Evolutionary conservation across 305 asterid species (phyloP).

Genomic region (Fraxinus xanthoxyloides): DNA sequence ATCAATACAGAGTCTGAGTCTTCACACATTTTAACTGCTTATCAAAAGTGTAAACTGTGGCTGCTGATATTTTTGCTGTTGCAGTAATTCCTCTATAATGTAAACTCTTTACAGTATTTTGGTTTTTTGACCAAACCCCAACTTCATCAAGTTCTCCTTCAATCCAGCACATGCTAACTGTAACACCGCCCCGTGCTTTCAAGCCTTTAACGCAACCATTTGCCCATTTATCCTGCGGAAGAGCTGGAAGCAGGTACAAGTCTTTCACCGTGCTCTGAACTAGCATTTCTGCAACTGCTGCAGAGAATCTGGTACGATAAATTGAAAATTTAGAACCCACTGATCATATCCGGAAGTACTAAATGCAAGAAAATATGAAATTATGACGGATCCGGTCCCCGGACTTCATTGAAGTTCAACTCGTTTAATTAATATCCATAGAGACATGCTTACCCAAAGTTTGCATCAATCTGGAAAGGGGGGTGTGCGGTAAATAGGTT

Average conservation of each 20-base stretch:
- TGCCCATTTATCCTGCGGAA: conserved; percentile 67
- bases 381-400: neutral
- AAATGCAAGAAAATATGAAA: neutral
- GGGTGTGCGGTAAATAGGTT: conserved; percentile 84
- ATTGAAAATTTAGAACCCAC: neutral
- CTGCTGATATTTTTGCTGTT: conserved; percentile 35
- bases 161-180: conserved; percentile 61
- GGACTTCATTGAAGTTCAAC: neutral
- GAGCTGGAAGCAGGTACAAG: conserved; percentile 69
- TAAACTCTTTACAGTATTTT: conserved; percentile 32
- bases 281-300: conserved; percentile 81
- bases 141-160: conserved; percentile 59
- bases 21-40: conserved; percentile 46
- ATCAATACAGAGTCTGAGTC: conserved; percentile 20
- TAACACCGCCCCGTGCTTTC: conserved; percentile 60
- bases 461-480: conserved; percentile 90
- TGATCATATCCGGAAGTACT: neutral
- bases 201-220: conserved; percentile 63
- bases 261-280: conserved; percentile 70
- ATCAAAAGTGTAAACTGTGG: conserved; percentile 53
- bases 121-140: conserved; percentile 51
- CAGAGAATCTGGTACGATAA: conserved; percentile 48
- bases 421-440: neutral
- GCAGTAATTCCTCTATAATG: conserved; percentile 48
- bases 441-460: conserved; percentile 56